Conservation (phyloP, 306 rosid genomes). For the Castanopsis chinensis region DNA sequence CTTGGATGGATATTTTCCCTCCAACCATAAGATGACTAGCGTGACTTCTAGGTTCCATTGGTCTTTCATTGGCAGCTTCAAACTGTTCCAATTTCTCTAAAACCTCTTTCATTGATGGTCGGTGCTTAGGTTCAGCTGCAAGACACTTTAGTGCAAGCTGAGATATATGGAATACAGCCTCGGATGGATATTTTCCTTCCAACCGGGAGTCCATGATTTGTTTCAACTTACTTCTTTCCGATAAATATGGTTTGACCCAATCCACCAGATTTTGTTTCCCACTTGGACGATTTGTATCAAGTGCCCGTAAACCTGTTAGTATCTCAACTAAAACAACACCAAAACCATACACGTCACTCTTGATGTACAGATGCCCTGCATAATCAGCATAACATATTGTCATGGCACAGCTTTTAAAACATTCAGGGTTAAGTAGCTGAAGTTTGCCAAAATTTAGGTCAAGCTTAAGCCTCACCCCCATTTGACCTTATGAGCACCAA, state of each 20-base stretch:
- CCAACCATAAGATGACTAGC: constrained; percentile 19
- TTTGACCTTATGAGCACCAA: neutral
- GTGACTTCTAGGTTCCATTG: constrained; percentile 41
- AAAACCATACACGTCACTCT: constrained; percentile 91
- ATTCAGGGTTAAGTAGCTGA: neutral
- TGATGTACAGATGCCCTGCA: constrained; percentile 85
- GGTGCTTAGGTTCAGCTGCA: constrained; percentile 67
- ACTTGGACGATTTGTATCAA: constrained; percentile 67
- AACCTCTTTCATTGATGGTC: constrained; percentile 88
- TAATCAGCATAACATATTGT: neutral
- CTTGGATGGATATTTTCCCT: no score
- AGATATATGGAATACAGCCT: constrained; percentile 71
- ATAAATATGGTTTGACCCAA: constrained; percentile 76
- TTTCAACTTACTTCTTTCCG: constrained; percentile 68
- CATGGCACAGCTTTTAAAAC: neutral
- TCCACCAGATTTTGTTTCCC: constrained; percentile 65
- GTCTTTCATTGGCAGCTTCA: constrained; percentile 48
- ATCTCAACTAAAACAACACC: constrained; percentile 94
- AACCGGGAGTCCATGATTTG: constrained; percentile 65
- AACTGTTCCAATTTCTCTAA: constrained; percentile 61
- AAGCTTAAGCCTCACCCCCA: neutral
- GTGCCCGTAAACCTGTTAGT: constrained; percentile 67
- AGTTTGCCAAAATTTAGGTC: neutral
- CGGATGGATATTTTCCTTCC: constrained; percentile 76
- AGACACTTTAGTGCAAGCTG: constrained; percentile 72